Conservation (phyloP, 345 rosid species). For the Syzygium aqueum region DNA sequence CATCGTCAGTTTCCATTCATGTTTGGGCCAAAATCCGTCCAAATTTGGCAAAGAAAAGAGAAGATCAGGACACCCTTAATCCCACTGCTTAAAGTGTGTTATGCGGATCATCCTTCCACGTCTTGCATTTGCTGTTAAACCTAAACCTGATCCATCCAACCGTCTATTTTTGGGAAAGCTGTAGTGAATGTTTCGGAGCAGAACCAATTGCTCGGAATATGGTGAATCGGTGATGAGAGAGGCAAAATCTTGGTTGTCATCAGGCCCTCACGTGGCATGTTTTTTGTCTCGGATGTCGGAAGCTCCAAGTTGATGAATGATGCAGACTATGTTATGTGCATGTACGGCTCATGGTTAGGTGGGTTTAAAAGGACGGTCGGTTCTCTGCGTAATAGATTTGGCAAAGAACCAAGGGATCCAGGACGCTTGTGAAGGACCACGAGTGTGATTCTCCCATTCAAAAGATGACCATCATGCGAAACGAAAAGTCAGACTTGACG, state of each 20-base stretch:
- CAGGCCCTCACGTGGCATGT: not conserved
- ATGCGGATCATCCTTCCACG: not conserved
- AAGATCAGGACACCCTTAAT: not conserved
- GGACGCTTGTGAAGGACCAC: not conserved
- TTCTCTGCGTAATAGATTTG: not conserved
- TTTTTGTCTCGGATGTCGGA: not conserved
- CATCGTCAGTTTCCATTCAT: not conserved
- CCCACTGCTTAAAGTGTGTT: not conserved
- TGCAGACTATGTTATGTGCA: not conserved
- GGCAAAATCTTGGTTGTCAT: not conserved
- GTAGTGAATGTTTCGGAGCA: not conserved
- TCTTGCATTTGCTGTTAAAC: not conserved
- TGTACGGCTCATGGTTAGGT: not conserved
- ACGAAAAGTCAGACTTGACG: no score
- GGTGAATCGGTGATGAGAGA: not conserved
- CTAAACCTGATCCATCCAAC: not conserved
- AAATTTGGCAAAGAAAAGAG: not conserved
- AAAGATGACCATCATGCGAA: not conserved
- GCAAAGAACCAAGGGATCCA: not conserved
- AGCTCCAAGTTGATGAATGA: not conserved
- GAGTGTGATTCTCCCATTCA: not conserved
- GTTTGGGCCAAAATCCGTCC: not conserved
- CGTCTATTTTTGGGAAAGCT: not conserved
- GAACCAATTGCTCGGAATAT: not conserved
- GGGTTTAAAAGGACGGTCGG: not conserved